Conservation (phyloP, 2,329 filamentous ascomycete genomes). For the Alternaria viburni region DNA sequence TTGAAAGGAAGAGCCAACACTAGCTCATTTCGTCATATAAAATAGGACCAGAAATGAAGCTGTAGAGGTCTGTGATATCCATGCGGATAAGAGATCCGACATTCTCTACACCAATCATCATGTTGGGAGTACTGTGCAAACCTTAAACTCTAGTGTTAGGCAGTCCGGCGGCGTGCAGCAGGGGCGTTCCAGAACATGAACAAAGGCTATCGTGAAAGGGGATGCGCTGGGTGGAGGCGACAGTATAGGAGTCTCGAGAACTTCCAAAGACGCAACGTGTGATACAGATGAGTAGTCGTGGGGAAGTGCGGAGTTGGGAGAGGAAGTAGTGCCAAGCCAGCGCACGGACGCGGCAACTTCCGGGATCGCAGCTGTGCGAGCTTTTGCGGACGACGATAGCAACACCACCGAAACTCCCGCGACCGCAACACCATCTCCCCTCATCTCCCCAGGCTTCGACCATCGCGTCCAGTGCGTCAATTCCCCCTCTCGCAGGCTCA, state of each 20-base stretch:
- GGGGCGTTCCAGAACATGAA: neutral
- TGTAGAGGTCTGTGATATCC: neutral
- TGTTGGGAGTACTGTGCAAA: neutral
- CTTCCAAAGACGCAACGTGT: neutral
- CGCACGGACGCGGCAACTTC: conserved; percentile 33
- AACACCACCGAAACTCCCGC: conserved; percentile 31
- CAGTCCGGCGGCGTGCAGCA: neutral
- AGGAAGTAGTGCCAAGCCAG: conserved; percentile 12
- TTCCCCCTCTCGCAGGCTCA: conserved; percentile 18
- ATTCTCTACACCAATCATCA: neutral
- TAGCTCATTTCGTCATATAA: neutral
- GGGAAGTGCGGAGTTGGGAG: neutral
- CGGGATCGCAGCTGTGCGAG: conserved; percentile 29
- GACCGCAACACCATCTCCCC: conserved; percentile 42
- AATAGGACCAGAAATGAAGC: neutral
- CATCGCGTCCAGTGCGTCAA: conserved; percentile 41
- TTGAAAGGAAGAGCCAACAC: conserved; percentile 27
- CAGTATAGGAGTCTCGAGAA: neutral
- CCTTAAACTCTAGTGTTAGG: neutral
- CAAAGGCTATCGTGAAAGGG: neutral
- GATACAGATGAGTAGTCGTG: neutral
- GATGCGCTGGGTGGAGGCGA: neutral
- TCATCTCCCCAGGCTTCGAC: conserved; percentile 42
- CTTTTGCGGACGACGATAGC: conserved; percentile 38
- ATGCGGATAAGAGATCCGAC: neutral